A percentile compares a stretch with the other conserved stretches of the same genome.
Conservation (phyloP, 2,329 filamentous ascomycete species). For the Cadophora sp. region DNA sequence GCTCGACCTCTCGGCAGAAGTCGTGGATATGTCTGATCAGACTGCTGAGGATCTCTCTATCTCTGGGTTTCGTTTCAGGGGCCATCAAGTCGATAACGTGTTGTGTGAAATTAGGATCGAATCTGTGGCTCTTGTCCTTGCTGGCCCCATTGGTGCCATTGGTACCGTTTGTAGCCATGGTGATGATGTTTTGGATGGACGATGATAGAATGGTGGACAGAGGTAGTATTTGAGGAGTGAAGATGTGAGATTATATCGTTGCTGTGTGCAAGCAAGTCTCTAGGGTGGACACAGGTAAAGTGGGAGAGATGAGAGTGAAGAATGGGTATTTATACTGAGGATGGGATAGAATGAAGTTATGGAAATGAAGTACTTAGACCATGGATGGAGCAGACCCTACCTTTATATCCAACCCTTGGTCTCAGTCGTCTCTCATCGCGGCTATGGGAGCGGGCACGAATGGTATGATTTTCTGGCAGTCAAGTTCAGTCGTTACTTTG, state of each 20-base stretch:
- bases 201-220: background rate
- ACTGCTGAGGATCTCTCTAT: slow-evolving; percentile 66
- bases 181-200: background rate
- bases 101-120: slow-evolving; percentile 80
- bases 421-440: background rate
- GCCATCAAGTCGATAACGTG: slow-evolving; percentile 77
- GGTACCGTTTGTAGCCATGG: slow-evolving; percentile 19
- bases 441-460: slow-evolving; percentile 11
- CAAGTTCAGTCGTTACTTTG: background rate
- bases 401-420: background rate
- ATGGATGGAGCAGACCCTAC: background rate
- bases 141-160: slow-evolving; percentile 18
- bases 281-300: background rate
- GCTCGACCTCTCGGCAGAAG: slow-evolving; percentile 78
- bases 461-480: background rate
- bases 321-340: background rate
- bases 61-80: slow-evolving; percentile 69
- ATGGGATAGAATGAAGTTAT: background rate
- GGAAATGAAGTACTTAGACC: background rate
- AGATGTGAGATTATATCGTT: background rate
- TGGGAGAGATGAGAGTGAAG: background rate
- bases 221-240: background rate
- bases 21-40: slow-evolving; percentile 79
- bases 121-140: slow-evolving; percentile 45
- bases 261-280: background rate